Conservation (phyloP, 2,329 filamentous ascomycete genomes). For the Parastagonospora nodorum region DNA sequence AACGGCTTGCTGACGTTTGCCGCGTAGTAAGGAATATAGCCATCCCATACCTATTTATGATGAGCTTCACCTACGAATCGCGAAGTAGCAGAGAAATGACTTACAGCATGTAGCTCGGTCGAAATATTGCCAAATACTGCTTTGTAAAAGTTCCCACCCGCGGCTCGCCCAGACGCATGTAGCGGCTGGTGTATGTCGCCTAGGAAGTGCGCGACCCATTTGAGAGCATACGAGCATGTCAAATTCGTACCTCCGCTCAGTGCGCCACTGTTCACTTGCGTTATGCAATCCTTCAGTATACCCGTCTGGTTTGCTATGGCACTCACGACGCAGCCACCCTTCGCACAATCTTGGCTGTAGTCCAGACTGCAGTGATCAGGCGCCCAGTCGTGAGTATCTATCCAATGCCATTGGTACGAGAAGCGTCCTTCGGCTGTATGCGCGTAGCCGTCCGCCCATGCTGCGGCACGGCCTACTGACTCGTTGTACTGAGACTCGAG, state of each 20-base stretch:
- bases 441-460: conserved; percentile 48
- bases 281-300: conserved; percentile 45
- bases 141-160: conserved; percentile 46
- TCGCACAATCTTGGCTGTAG: conserved; percentile 45
- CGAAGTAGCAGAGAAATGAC: conserved; percentile 4
- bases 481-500: conserved; percentile 48
- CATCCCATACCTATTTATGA: conserved; percentile 45
- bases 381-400: conserved; percentile 43
- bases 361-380: conserved; percentile 42
- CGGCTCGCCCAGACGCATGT: conserved; percentile 45
- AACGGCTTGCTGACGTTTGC: conserved; percentile 40
- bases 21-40: conserved; percentile 45
- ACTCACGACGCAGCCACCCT: conserved; percentile 48
- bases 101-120: conserved; percentile 47
- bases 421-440: conserved; percentile 48
- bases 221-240: conserved; percentile 49
- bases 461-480: conserved; percentile 47
- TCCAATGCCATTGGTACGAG: conserved; percentile 51
- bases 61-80: conserved; percentile 10
- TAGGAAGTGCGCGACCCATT: conserved; percentile 50
- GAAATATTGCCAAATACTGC: conserved; percentile 43
- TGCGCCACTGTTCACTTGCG: conserved; percentile 29
- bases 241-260: conserved; percentile 36
- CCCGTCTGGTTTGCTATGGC: conserved; percentile 50
- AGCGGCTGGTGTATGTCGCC: conserved; percentile 51